Conservation (phyloP, 768 basidiomycete genomes). For the Pleurotus cornucopiae region DNA sequence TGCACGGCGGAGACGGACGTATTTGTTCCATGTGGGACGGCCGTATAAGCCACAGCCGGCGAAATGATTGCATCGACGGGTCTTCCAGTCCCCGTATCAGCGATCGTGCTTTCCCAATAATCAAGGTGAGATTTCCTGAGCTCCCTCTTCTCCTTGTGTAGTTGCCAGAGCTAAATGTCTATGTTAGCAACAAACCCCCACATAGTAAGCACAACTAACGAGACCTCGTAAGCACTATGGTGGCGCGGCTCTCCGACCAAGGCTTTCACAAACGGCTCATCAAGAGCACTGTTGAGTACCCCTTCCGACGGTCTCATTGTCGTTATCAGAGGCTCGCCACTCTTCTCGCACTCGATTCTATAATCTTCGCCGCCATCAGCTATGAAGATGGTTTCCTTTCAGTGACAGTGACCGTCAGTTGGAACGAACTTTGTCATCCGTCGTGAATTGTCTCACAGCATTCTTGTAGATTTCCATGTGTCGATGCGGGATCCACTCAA, state of each 20-base stretch:
- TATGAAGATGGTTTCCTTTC: neutral
- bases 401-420: neutral
- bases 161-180: constrained; percentile 53
- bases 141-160: constrained; percentile 46
- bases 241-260: constrained; percentile 40
- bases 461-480: constrained; percentile 41
- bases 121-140: constrained; percentile 56
- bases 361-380: constrained; percentile 50
- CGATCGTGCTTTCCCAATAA: constrained; percentile 53
- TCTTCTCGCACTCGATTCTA: constrained; percentile 30
- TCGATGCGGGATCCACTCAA: constrained; percentile 62
- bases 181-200: constrained; percentile 21
- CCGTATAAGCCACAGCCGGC: constrained; percentile 56
- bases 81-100: constrained; percentile 58
- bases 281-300: constrained; percentile 1
- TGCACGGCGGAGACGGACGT: constrained; percentile 30
- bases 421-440: neutral
- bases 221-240: constrained; percentile 38
- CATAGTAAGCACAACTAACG: constrained; percentile 4
- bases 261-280: constrained; percentile 35
- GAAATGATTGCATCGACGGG: constrained; percentile 74
- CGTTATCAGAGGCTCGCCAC: constrained; percentile 52
- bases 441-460: constrained; percentile 28
- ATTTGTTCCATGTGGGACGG: constrained; percentile 60
- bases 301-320: constrained; percentile 38